Conservation (phyloP, 2,329 filamentous ascomycete genomes). For the Emericellopsis atlantica region DNA sequence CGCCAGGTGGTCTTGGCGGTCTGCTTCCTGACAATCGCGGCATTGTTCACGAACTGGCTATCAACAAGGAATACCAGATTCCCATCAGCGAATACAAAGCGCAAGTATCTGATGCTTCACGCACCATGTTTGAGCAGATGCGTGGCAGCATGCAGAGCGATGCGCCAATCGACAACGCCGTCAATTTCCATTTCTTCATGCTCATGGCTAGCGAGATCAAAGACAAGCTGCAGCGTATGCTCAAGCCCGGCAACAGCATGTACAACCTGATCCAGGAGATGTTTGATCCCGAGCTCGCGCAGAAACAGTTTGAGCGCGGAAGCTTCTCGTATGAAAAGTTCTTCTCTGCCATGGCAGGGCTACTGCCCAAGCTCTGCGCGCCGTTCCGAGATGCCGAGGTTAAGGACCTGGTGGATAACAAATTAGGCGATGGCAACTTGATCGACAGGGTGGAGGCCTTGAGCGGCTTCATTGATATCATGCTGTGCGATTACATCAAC, state of each 20-base stretch:
- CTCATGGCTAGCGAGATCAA: slow-evolving; percentile 59
- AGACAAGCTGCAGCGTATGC: slow-evolving; percentile 58
- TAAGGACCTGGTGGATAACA: slow-evolving; percentile 52
- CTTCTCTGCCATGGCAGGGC: slow-evolving; percentile 61
- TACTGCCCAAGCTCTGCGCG: slow-evolving; percentile 69
- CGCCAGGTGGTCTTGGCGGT: slow-evolving; percentile 26
- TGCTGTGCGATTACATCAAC: slow-evolving; percentile 73
- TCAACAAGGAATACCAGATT: slow-evolving; percentile 68
- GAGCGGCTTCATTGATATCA: slow-evolving; percentile 62
- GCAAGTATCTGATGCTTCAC: slow-evolving; percentile 36
- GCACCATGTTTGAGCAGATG: slow-evolving; percentile 42
- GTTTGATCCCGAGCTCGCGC: slow-evolving; percentile 59
- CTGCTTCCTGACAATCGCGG: slow-evolving; percentile 61
- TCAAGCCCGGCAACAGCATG: slow-evolving; percentile 61
- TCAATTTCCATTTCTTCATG: slow-evolving; percentile 55
- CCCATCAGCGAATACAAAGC: slow-evolving; percentile 47
- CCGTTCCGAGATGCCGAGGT: slow-evolving; percentile 70
- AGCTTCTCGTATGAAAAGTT: slow-evolving; percentile 74
- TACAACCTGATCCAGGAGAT: slow-evolving; percentile 63
- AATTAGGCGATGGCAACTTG: slow-evolving; percentile 47
- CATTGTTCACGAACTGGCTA: slow-evolving; percentile 66
- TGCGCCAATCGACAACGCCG: slow-evolving; percentile 33
- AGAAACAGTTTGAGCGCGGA: slow-evolving; percentile 55
- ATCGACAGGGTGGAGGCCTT: slow-evolving; percentile 67
- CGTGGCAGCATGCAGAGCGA: slow-evolving; percentile 54